These are phyloP conservation scores for Leccinum angustisporum DNA, from an alignment of 1,284 basidiomycete genomes.

Conservation along the genomic window DNA sequence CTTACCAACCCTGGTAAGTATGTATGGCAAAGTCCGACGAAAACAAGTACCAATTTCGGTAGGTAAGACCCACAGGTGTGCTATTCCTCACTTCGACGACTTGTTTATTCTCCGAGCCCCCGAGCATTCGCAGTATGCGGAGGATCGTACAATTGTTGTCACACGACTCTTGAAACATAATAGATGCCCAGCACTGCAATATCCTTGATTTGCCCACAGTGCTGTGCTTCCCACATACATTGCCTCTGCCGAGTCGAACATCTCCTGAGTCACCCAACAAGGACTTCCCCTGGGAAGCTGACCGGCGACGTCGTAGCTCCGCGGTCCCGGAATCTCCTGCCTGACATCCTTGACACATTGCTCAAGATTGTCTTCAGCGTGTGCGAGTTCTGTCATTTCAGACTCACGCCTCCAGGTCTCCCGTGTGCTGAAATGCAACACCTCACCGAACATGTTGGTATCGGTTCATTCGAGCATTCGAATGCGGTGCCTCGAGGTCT, in stretches of 20 bases:
- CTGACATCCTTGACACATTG: neutral
- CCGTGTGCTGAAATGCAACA: neutral
- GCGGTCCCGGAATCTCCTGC: neutral
- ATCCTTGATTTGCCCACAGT: neutral
- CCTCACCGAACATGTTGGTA: neutral
- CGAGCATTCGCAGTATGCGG: neutral
- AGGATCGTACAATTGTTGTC: too few species aligned
- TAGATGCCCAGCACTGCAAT: neutral
- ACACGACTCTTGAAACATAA: neutral
- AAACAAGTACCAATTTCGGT: neutral
- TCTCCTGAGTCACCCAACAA: neutral
- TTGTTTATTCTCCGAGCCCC: neutral
- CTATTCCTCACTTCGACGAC: neutral
- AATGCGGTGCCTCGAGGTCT: neutral
- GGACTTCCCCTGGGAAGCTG: slow-evolving; percentile 2
- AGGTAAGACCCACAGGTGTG: neutral
- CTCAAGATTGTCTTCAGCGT: slow-evolving; percentile 6
- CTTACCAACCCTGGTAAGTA: too few species aligned
- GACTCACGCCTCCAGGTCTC: neutral
- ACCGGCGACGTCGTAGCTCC: neutral
- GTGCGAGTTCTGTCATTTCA: neutral
- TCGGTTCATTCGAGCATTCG: neutral
- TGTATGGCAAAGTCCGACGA: neutral
- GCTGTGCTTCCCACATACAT: neutral
- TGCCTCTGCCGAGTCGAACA: neutral